A percentile compares a stretch with the other conserved stretches of the same genome.
phyloP scores from a whole-genome alignment of 2,329 filamentous ascomycete species.

The Alternaria hordeiaustralica region DNA sequence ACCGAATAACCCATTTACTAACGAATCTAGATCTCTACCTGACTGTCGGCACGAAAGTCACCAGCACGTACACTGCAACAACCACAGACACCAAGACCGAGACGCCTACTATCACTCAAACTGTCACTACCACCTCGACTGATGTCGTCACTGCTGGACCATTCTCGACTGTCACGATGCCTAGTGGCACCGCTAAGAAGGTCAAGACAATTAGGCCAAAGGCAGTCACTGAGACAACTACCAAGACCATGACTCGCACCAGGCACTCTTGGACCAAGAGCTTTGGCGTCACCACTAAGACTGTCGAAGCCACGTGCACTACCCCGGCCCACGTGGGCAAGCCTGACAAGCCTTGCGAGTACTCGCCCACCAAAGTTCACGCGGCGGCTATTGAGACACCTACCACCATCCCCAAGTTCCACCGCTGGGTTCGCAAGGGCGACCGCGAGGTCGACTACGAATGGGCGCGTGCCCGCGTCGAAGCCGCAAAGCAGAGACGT shows the following conservation, averaged over 20 bases:
- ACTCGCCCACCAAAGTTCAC: constrained; percentile 45
- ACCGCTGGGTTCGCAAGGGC: constrained; percentile 31
- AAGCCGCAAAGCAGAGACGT: constrained; percentile 44
- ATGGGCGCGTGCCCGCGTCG: constrained; percentile 44
- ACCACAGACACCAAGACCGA: constrained; percentile 40
- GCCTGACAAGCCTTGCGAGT: constrained; percentile 45
- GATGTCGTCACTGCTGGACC: constrained; percentile 36
- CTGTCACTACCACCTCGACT: constrained; percentile 29
- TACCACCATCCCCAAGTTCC: constrained; percentile 27
- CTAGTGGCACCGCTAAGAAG: constrained; percentile 40
- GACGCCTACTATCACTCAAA: constrained; percentile 35
- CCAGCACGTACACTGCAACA: constrained; percentile 42
- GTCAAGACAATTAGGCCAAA: constrained; percentile 43
- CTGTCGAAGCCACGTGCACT: constrained; percentile 49
- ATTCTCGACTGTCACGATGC: constrained; percentile 38
- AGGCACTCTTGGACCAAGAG: constrained; percentile 35
- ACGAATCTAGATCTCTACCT: constrained; percentile 37
- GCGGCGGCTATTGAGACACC: constrained; percentile 39
- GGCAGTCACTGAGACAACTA: constrained; percentile 31
- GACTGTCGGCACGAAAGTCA: constrained; percentile 42
- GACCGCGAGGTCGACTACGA: constrained; percentile 42
- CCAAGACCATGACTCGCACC: constrained; percentile 36
- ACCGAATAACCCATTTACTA: neutral
- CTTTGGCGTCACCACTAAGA: constrained; percentile 41
- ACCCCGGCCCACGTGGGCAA: constrained; percentile 34